Evolutionary conservation across 768 basidiomycete species (phyloP).

Genomic region (Tylopilus felleus): DNA sequence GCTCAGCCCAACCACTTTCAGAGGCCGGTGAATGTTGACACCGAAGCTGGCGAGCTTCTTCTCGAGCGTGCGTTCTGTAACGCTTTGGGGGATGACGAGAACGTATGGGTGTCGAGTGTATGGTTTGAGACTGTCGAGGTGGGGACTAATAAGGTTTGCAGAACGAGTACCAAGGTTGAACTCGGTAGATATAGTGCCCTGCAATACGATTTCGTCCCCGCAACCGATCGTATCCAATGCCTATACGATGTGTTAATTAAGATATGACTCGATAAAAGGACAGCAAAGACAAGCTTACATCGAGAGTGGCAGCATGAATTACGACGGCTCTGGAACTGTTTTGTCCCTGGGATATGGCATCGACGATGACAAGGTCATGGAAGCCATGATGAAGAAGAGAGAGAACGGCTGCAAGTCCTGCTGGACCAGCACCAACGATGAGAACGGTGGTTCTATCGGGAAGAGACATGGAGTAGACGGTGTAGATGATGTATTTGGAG

Average conservation of each 20-base stretch:
- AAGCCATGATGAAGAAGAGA: slow-evolving; percentile 42
- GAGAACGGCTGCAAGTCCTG: slow-evolving; percentile 45
- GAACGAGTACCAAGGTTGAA: slow-evolving; percentile 33
- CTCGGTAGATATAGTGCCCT: slow-evolving; percentile 32
- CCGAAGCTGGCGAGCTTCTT: slow-evolving; percentile 32
- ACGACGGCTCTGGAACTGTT: slow-evolving; percentile 43
- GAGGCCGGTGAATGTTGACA: slow-evolving; percentile 35
- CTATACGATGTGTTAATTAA: slow-evolving; percentile 33
- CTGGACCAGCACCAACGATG: slow-evolving; percentile 50
- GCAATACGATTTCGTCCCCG: slow-evolving; percentile 36
- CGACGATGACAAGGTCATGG: slow-evolving; percentile 43
- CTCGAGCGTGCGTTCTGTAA: slow-evolving; percentile 41
- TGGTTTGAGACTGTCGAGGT: slow-evolving; percentile 34
- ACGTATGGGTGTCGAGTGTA: slow-evolving; percentile 45
- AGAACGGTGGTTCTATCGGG: slow-evolving; percentile 40
- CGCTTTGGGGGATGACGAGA: slow-evolving; percentile 41
- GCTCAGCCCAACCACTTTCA: slow-evolving; percentile 39
- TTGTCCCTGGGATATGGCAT: slow-evolving; percentile 31
- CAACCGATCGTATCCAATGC: slow-evolving; percentile 44
- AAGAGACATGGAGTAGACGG: slow-evolving; percentile 20
- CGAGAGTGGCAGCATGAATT: slow-evolving; percentile 51
- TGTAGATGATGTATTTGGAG: background rate
- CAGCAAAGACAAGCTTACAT: slow-evolving; percentile 32
- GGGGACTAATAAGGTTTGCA: slow-evolving; percentile 23
- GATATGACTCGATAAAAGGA: slow-evolving; percentile 6